Conservation (phyloP, 1,284 basidiomycete species). For the Trichosporon sp. region DNA sequence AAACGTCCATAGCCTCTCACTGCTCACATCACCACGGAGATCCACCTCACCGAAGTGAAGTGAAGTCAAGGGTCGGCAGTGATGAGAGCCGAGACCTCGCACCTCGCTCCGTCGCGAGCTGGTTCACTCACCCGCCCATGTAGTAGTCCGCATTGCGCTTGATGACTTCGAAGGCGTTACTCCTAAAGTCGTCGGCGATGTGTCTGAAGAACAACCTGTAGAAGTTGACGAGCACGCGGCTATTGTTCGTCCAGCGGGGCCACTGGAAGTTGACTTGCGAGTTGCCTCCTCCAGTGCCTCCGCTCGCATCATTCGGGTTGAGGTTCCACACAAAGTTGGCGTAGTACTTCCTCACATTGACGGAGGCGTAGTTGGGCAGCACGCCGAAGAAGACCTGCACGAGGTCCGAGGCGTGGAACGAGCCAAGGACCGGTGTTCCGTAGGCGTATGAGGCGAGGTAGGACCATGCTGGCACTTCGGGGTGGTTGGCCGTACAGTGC, state of each 20-base stretch:
- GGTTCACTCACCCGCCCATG: background rate
- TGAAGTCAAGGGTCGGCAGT: no score
- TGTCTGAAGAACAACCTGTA: conserved; percentile 14
- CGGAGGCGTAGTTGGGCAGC: conserved; percentile 28
- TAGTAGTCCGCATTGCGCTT: conserved; percentile 4
- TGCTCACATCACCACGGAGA: no score
- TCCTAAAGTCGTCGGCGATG: conserved; percentile 25
- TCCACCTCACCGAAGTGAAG: no score
- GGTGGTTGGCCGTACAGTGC: conserved; percentile 11
- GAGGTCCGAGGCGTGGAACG: conserved; percentile 30
- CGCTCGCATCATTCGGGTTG: conserved; percentile 29
- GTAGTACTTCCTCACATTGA: conserved; percentile 30
- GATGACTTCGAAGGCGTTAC: background rate
- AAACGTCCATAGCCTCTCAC: background rate
- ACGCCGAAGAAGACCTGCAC: conserved; percentile 33
- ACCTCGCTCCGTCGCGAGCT: no score
- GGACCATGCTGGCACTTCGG: conserved; percentile 31
- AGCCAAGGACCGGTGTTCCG: conserved; percentile 28
- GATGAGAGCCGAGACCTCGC: no score
- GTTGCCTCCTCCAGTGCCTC: conserved; percentile 16
- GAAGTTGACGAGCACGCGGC: conserved; percentile 25
- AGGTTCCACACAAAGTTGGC: conserved; percentile 35
- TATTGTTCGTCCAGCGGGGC: conserved; percentile 23
- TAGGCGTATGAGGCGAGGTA: conserved; percentile 32
- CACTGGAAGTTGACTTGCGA: conserved; percentile 24